phyloP scores from a whole-genome alignment of 2,329 filamentous ascomycete genomes.

The Pleomassaria siparia region DNA sequence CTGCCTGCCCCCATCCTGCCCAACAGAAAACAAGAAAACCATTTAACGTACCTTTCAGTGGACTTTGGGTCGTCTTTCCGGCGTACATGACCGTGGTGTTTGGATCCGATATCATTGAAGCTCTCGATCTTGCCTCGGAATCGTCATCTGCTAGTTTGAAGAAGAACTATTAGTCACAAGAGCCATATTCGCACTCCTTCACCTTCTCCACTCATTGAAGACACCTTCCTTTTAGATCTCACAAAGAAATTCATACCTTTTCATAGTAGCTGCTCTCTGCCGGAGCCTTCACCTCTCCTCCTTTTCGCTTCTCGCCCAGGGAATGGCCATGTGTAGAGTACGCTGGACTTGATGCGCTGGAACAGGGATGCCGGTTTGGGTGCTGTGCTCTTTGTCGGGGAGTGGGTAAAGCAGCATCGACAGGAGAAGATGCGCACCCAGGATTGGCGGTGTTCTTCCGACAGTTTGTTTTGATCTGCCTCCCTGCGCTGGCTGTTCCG shows the following conservation, averaged over 20 bases:
- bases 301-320: constrained; percentile 1
- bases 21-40: constrained; percentile 10
- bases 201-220: background rate
- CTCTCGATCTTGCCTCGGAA: constrained; percentile 52
- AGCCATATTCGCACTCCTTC: background rate
- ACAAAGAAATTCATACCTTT: constrained; percentile 4
- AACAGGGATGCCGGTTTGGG: background rate
- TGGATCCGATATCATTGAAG: constrained; percentile 62
- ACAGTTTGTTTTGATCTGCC: background rate
- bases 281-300: background rate
- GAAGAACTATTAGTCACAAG: constrained; percentile 24
- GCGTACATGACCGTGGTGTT: constrained; percentile 63
- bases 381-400: background rate
- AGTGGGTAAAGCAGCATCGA: background rate
- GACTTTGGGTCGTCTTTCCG: constrained; percentile 66
- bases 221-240: background rate
- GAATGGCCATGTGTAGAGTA: constrained; percentile 3
- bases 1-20: background rate
- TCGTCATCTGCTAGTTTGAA: constrained; percentile 15
- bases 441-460: background rate
- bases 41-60: constrained; percentile 46
- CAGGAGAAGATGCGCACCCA: background rate
- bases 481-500: background rate
- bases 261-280: constrained; percentile 5
- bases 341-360: constrained; percentile 1